Percentiles rank a stretch among this genome's conserved stretches.
phyloP scores from a whole-genome alignment of 441 rosid genomes.

The Gossypium schwendimanii region DNA sequence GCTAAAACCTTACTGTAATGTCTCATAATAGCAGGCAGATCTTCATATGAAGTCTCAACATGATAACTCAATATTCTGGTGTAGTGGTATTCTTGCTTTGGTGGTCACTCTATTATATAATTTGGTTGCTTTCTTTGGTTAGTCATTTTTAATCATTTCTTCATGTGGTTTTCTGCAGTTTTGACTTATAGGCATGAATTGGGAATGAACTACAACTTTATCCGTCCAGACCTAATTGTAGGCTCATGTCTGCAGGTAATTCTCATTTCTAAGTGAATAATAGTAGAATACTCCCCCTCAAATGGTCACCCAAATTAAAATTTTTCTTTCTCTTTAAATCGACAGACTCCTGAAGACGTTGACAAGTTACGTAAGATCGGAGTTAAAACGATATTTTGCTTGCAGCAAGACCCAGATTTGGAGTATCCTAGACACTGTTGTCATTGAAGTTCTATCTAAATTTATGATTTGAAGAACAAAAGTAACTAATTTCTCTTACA shows the following conservation, averaged over 20 bases:
- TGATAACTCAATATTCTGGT: not conserved
- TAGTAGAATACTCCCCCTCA: not conserved
- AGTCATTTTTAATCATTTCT: constrained; percentile 10
- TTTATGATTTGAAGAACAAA: not conserved
- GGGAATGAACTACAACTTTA: constrained; percentile 84
- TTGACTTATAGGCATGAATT: constrained; percentile 87
- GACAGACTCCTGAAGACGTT: constrained; percentile 75
- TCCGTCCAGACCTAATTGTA: constrained; percentile 77
- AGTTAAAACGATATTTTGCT: constrained; percentile 84
- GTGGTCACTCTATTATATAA: not conserved
- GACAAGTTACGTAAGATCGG: constrained; percentile 79
- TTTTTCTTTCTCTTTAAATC: constrained; percentile 3
- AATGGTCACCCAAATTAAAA: not conserved
- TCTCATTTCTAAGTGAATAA: constrained; percentile 9
- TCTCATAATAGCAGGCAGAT: not conserved
- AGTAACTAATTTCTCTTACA: not conserved
- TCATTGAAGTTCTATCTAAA: constrained; percentile 9
- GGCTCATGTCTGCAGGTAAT: constrained; percentile 93
- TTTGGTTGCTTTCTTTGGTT: not conserved
- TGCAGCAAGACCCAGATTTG: constrained; percentile 88
- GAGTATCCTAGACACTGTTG: constrained; percentile 57
- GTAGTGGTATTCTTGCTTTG: not conserved
- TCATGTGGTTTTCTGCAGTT: constrained; percentile 42
- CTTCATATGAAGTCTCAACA: not conserved
- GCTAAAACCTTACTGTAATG: not conserved